Evolutionary conservation across 306 rosid genomes (phyloP).

Genomic region (Dalbergia cultrata): DNA sequence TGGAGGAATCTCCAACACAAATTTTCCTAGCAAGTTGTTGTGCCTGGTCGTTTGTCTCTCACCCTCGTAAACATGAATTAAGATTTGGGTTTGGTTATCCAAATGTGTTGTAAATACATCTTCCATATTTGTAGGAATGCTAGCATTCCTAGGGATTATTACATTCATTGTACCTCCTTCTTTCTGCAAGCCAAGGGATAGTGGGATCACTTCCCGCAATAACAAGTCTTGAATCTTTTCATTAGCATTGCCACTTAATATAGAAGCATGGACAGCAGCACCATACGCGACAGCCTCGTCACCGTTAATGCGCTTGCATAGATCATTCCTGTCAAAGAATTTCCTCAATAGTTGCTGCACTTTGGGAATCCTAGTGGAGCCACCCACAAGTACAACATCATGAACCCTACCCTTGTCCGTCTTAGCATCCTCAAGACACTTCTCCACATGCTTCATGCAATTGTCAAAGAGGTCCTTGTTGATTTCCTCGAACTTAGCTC

Average conservation of each 20-base stretch:
- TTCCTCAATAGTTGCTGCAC: background rate
- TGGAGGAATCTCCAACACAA: conserved; percentile 47
- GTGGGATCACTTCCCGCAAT: background rate
- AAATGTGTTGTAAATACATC: conserved; percentile 41
- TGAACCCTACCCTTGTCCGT: conserved; percentile 1
- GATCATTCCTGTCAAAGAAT: conserved; percentile 6
- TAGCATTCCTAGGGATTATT: conserved; percentile 13
- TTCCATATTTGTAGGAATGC: conserved; percentile 44
- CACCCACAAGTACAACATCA: conserved; percentile 30
- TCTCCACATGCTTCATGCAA: conserved; percentile 30
- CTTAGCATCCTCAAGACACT: conserved; percentile 14
- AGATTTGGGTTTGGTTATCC: conserved; percentile 45
- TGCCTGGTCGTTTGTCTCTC: conserved; percentile 53
- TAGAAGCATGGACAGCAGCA: conserved; percentile 9
- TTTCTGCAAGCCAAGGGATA: conserved; percentile 17
- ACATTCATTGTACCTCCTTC: conserved; percentile 6
- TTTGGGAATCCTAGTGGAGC: conserved; percentile 21
- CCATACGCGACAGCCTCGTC: conserved; percentile 6
- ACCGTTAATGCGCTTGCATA: conserved; percentile 4
- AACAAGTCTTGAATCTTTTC: background rate
- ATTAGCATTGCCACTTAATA: background rate
- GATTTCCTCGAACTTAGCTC: conserved; percentile 40
- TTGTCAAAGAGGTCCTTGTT: background rate
- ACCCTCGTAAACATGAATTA: conserved; percentile 57
- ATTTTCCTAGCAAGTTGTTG: conserved; percentile 59